phyloP scores from a whole-genome alignment of 768 basidiomycete species.

The Mycena metata region DNA sequence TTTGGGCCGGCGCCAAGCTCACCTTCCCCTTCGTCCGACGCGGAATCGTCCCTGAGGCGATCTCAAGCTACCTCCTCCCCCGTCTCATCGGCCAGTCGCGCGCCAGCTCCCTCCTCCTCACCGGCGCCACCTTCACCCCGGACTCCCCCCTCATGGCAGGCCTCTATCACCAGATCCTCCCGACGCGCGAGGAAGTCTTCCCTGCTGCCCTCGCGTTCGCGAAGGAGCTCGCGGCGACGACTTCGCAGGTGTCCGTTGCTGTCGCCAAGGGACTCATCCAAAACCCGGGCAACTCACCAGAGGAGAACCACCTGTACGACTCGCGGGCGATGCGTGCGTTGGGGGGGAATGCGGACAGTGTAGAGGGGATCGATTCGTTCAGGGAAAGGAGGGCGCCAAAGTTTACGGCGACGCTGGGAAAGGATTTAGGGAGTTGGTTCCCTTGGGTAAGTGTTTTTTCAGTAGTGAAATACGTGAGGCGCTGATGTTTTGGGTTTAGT shows the following conservation, averaged over 20 bases:
- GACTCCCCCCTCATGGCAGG: conserved; percentile 58
- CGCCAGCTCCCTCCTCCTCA: conserved; percentile 64
- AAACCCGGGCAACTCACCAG: conserved; percentile 61
- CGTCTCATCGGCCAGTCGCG: conserved; percentile 66
- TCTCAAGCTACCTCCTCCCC: conserved; percentile 65
- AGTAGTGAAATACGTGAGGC: neutral
- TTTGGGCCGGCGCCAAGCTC: conserved; percentile 64
- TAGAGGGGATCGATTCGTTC: conserved; percentile 64
- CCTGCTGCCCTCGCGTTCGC: conserved; percentile 66
- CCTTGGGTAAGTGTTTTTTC: conserved; percentile 62
- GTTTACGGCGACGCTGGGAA: conserved; percentile 60
- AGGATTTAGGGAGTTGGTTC: conserved; percentile 57
- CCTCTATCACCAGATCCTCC: conserved; percentile 62
- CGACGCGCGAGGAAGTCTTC: conserved; percentile 65
- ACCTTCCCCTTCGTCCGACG: conserved; percentile 65
- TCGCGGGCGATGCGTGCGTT: conserved; percentile 61
- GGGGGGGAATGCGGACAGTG: conserved; percentile 55
- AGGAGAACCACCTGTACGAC: conserved; percentile 69
- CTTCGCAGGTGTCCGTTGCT: conserved; percentile 65
- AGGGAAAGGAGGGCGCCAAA: conserved; percentile 59
- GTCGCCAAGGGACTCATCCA: conserved; percentile 67
- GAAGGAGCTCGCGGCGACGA: conserved; percentile 63
- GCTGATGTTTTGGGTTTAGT: conserved; percentile 44
- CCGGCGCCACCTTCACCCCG: conserved; percentile 59
- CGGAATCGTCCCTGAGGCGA: conserved; percentile 63